These are phyloP conservation scores for Penicillium sp. DNA, from an alignment of 2,329 filamentous ascomycete genomes.

Conservation along the genomic window DNA sequence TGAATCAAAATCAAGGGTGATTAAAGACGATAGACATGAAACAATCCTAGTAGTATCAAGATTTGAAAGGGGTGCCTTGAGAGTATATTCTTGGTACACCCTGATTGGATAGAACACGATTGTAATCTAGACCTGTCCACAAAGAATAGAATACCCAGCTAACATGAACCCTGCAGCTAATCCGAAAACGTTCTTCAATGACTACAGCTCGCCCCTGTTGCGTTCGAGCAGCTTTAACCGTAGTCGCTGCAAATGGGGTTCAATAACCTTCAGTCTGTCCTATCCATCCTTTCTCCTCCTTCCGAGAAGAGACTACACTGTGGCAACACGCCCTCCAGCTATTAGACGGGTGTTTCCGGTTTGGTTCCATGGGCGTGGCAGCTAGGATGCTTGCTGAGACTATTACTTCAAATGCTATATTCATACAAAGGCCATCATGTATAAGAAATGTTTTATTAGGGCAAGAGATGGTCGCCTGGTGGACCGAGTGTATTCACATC, in stretches of 20 bases:
- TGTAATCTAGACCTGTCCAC: not conserved
- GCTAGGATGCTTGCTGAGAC: too few species aligned
- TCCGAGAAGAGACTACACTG: not conserved
- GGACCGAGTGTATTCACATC: conserved; percentile 23
- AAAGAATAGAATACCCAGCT: not conserved
- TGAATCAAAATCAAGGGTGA: not conserved
- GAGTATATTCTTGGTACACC: too few species aligned
- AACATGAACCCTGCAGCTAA: not conserved
- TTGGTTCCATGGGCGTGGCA: not conserved
- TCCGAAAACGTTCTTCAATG: not conserved
- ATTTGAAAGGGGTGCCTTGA: too few species aligned
- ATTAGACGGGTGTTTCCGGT: not conserved
- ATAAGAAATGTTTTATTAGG: not conserved
- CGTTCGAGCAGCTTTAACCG: not conserved
- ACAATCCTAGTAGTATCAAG: not conserved
- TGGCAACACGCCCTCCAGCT: not conserved
- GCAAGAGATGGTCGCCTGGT: conserved; percentile 6
- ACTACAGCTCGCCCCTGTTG: not conserved
- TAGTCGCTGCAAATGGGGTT: not conserved
- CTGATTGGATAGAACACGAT: not conserved
- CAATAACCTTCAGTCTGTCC: not conserved
- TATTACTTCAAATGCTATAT: not conserved
- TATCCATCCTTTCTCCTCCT: not conserved
- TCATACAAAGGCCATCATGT: not conserved
- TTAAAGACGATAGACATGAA: not conserved